Base-by-base conservation (phyloP, 1,284 basidiomycete genomes). In the Uromyces viciae-fabae region DNA sequence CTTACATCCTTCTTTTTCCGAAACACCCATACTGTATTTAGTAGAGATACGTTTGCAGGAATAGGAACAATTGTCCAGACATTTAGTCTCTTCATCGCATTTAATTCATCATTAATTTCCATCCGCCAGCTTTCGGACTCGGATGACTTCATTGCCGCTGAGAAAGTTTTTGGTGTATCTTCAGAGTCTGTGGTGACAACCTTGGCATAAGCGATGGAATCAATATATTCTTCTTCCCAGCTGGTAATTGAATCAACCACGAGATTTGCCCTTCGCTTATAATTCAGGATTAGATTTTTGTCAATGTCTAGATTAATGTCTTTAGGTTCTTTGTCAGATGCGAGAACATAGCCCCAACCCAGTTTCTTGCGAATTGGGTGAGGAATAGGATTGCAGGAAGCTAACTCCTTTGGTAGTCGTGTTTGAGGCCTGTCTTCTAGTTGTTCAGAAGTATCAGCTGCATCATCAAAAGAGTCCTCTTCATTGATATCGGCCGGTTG, bases 1-100 rank as follows among this genome's bases (percentile, higher is more conserved):
- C 49, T 31, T 9, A 14, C 36, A 42, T 9, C 62, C 19, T 25
- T 22, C 14, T 42, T 42, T 14, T 46, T 40, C 8, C 43, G 5
- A 28, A 72, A 72, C 1, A 72, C 22, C 42, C 69, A 72, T 22
- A 52, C 25, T 11, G 69, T 72, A 33, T 33, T 33, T n/a, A 72
- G 40, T 19, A 52, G n/a, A 28, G 43, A 25, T 2, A 22, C 25
- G 25, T 28, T 31, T 1, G 69, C 17, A 15, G 69, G 69, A 11
- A 49, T 43, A 25, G 40, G 17, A 46, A 72, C 69, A 11, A 72
- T 43, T n/a, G 36, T 9, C 22, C 69, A 72, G 28, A 72, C 69
- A 4, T 46, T 46, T 33, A 31, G 19, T 4, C 25, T 7, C 17
- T 72, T 43, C 38, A 72, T 43, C 4, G 40, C 28, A 17, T 25